phyloP scores from a whole-genome alignment of 441 rosid genomes.

The Capsella rubella region DNA sequence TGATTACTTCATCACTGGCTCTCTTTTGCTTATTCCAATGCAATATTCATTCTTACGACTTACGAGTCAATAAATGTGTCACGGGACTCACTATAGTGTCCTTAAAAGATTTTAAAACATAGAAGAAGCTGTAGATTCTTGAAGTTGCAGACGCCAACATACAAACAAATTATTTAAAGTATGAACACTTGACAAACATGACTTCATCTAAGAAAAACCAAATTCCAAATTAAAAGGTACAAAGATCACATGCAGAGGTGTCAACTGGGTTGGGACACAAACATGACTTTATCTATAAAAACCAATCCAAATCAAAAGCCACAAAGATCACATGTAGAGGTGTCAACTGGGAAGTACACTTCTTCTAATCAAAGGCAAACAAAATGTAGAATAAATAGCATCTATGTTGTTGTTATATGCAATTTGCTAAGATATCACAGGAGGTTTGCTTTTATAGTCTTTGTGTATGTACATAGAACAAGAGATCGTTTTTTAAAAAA shows the following conservation, averaged over 20 bases:
- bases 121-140: conserved; percentile 2
- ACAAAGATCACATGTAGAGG: conserved; percentile 5
- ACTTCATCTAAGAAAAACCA: background rate
- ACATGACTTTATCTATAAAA: background rate
- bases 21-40: conserved; percentile 31
- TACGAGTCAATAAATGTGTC: conserved; percentile 36
- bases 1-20: conserved; percentile 22
- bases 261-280: background rate
- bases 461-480: conserved; percentile 28
- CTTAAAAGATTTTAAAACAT: background rate
- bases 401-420: conserved; percentile 26
- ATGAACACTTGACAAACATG: conserved; percentile 15
- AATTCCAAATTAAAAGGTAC: conserved; percentile 35
- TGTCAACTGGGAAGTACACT: background rate
- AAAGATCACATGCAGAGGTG: conserved; percentile 30
- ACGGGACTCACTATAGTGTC: conserved; percentile 33
- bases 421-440: conserved; percentile 39
- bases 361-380: background rate
- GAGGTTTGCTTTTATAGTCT: conserved; percentile 29
- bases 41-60: conserved; percentile 28
- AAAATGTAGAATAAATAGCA: conserved; percentile 29
- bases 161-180: conserved; percentile 7
- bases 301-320: conserved; percentile 8
- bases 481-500: conserved; percentile 2
- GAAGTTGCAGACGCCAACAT: conserved; percentile 1